These are phyloP conservation scores for Neopestalotiopsis rosae DNA, from an alignment of 2,329 filamentous ascomycete species.

Conservation along the genomic window DNA sequence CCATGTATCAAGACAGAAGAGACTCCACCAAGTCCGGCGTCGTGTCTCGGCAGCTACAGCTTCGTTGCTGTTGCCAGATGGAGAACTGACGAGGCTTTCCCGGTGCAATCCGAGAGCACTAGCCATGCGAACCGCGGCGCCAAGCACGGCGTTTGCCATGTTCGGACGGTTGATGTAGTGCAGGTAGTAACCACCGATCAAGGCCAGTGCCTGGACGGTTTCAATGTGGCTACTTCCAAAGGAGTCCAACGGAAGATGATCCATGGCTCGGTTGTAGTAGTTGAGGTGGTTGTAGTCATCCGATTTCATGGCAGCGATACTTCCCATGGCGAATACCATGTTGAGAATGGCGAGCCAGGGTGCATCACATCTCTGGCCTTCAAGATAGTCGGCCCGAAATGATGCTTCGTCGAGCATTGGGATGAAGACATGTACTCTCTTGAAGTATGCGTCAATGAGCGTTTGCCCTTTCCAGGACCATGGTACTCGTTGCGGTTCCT, in stretches of 20 bases:
- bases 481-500: conserved; percentile 55
- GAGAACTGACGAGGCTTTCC: conserved; percentile 54
- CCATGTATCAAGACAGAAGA: conserved; percentile 79
- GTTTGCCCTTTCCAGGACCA: conserved; percentile 71
- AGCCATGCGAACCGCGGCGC: conserved; percentile 76
- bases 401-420: conserved; percentile 76
- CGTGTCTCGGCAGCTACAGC: conserved; percentile 64
- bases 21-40: conserved; percentile 75
- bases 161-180: conserved; percentile 81
- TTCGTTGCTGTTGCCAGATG: conserved; percentile 43
- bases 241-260: conserved; percentile 69
- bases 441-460: conserved; percentile 78
- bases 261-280: conserved; percentile 72
- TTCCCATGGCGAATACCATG: conserved; percentile 78
- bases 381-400: conserved; percentile 70
- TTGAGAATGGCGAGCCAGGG: conserved; percentile 77
- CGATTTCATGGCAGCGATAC: conserved; percentile 68
- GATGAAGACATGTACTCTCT: conserved; percentile 72
- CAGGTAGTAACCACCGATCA: conserved; percentile 78
- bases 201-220: conserved; percentile 71
- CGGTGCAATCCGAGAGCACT: conserved; percentile 74
- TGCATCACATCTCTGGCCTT: conserved; percentile 66
- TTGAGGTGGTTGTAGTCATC: conserved; percentile 71
- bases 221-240: conserved; percentile 76
- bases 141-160: conserved; percentile 75